phyloP scores from a whole-genome alignment of 1,284 basidiomycete genomes.

The Trametes pubescens region DNA sequence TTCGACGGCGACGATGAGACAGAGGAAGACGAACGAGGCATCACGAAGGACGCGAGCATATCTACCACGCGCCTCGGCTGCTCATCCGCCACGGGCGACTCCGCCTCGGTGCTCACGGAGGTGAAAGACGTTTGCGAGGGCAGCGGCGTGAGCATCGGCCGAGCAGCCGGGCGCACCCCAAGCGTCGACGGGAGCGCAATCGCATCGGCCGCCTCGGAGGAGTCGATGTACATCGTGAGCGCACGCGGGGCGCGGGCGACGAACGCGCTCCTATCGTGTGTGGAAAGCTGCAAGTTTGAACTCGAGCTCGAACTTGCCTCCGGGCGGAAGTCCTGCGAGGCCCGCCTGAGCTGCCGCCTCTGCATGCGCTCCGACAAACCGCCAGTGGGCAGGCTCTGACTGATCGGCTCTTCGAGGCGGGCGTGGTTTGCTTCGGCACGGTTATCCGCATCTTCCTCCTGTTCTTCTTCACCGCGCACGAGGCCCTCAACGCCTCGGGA shows the following conservation, averaged over 20 bases:
- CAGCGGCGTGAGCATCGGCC: constrained; percentile 46
- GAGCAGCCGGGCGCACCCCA: constrained; percentile 61
- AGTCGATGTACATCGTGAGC: constrained; percentile 74
- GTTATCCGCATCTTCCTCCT: constrained; percentile 27
- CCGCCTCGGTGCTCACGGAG: constrained; percentile 32
- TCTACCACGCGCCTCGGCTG: constrained; percentile 35
- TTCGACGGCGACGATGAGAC: constrained; percentile 32
- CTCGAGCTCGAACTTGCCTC: constrained; percentile 18
- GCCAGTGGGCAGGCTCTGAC: constrained; percentile 58
- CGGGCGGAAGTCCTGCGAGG: constrained; percentile 55
- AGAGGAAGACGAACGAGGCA: constrained; percentile 31
- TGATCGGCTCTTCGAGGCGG: constrained; percentile 47
- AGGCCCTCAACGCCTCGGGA: constrained; percentile 65
- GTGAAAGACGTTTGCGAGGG: constrained; percentile 31
- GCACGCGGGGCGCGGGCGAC: constrained; percentile 75
- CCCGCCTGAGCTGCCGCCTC: constrained; percentile 49
- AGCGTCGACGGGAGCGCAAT: constrained; percentile 75
- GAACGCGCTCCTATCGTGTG: constrained; percentile 59
- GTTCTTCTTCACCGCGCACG: constrained; percentile 46
- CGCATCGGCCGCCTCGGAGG: constrained; percentile 56
- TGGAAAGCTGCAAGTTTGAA: constrained; percentile 54
- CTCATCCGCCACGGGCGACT: constrained; percentile 26
- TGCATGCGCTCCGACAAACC: constrained; percentile 33
- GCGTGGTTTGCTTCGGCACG: not conserved
- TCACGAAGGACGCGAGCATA: constrained; percentile 41